A percentile compares a stretch with the other conserved stretches of the same genome.
Evolutionary conservation across 2,329 filamentous ascomycete species (phyloP).

Genomic region (Fusarium sp.): DNA sequence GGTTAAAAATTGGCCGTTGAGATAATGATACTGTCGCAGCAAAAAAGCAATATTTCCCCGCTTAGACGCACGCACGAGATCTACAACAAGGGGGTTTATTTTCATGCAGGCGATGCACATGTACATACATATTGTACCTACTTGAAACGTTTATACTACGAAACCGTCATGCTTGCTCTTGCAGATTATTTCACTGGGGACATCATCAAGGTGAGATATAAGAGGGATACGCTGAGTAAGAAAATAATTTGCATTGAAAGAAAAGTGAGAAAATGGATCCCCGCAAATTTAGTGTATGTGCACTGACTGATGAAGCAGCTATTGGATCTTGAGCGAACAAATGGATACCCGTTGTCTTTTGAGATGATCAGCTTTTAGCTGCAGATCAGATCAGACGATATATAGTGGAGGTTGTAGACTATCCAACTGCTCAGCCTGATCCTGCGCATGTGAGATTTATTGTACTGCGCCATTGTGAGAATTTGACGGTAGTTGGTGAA

Average conservation of each 20-base stretch:
- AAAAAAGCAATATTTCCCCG: conserved; percentile 22
- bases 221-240: not conserved
- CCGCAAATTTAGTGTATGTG: too few species aligned
- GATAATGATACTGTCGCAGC: not conserved
- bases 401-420: not conserved
- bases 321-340: not conserved
- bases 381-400: conserved; percentile 13
- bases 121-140: not conserved
- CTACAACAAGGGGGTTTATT: conserved; percentile 1
- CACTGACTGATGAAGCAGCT: too few species aligned
- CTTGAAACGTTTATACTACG: not conserved
- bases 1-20: not conserved
- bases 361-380: conserved; percentile 9
- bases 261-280: too few species aligned
- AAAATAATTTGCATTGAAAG: not conserved
- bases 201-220: not conserved
- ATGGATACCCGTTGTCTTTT: not conserved
- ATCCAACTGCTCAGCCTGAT: not conserved
- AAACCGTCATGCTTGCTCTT: not conserved
- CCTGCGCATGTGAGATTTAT: conserved; percentile 5
- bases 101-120: not conserved
- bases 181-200: too few species aligned
- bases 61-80: conserved; percentile 1
- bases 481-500: not conserved
- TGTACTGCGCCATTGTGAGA: conserved; percentile 4